These are phyloP conservation scores for grape (Vitis vinifera) DNA, from an alignment of 164 flowering plant genomes.

Conservation along the genomic window ASM3070453v1 NC_081812.1:18539501-18540000, in stretches of 20 bases:
- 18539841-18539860: too few relatives aligned
- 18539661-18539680: slow-evolving; percentile 93
- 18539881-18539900: too few relatives aligned
- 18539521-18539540: slow-evolving; percentile 95
- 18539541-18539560: slow-evolving; percentile 91
- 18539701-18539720: slow-evolving; percentile 90
- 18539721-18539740: slow-evolving; percentile 86
- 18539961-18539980: too few relatives aligned
- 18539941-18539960: too few relatives aligned
- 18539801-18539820: background rate
- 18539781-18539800: slow-evolving; percentile 8
- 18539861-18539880: too few relatives aligned
- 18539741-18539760: slow-evolving; percentile 98
- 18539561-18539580: slow-evolving; percentile 89
- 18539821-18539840: background rate
- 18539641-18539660: slow-evolving; percentile 89
- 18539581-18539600: slow-evolving; percentile 95
- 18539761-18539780: slow-evolving; percentile 98
- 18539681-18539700: slow-evolving; percentile 97
- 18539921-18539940: too few relatives aligned
- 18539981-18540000: too few relatives aligned
- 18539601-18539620: slow-evolving; percentile 89
- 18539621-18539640: slow-evolving; percentile 96
- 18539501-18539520: slow-evolving; percentile 96
- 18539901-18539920: too few relatives aligned